Evolutionary conservation across 441 rosid genomes (phyloP).

Genomic region (Theobroma grandiflorum): DNA sequence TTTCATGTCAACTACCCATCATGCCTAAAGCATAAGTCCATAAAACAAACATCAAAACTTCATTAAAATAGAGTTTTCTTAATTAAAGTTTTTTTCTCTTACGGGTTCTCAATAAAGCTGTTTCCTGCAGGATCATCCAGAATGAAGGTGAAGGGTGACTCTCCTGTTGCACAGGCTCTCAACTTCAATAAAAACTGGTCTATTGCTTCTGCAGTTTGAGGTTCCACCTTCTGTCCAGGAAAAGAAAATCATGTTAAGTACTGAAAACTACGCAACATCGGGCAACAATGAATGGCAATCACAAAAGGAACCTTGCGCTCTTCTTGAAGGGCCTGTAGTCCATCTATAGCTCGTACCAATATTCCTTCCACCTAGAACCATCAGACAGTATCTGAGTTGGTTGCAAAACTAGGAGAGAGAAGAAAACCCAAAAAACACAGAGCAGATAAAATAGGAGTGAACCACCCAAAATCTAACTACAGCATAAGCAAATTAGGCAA

Average conservation of each 20-base stretch:
- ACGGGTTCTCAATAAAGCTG: conserved; percentile 97
- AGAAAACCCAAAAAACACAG: conserved; percentile 1
- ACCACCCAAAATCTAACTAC: background rate
- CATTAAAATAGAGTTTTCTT: background rate
- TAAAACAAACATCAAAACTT: background rate
- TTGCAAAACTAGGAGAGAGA: background rate
- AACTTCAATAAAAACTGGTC: conserved; percentile 81
- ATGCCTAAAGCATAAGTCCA: background rate
- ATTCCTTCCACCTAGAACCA: conserved; percentile 82
- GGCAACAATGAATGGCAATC: background rate
- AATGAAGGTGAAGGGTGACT: conserved; percentile 70
- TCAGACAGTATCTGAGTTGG: conserved; percentile 14
- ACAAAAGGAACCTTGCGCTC: conserved; percentile 73
- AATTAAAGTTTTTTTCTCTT: conserved; percentile 42
- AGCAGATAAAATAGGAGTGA: background rate
- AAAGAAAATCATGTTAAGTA: conserved; percentile 19
- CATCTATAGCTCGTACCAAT: conserved; percentile 80
- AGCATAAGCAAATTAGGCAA: background rate
- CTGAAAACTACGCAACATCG: conserved; percentile 14
- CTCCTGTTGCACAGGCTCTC: conserved; percentile 81
- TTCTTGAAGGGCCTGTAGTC: conserved; percentile 86
- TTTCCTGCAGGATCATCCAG: conserved; percentile 97
- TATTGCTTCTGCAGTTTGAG: conserved; percentile 89
- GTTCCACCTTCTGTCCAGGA: conserved; percentile 78
- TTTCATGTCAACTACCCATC: conserved; percentile 22